These are phyloP conservation scores for Phytophthora foliorum DNA, from an alignment of 352 stramenopile species.

Conservation along the genomic window DNA sequence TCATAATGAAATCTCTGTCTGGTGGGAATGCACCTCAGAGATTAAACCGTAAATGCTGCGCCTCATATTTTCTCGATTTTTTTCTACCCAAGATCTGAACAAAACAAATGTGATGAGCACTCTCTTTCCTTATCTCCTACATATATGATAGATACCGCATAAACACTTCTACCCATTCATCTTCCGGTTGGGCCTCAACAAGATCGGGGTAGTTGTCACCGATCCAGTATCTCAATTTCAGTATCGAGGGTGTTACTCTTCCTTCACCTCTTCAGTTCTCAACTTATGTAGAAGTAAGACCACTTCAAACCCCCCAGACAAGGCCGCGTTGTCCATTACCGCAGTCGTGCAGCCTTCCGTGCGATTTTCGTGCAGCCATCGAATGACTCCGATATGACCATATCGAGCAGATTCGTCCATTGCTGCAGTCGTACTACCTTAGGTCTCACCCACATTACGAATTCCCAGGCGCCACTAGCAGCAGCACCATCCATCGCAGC, in stretches of 20 bases:
- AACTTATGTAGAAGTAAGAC: not conserved
- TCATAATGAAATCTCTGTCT: slow-evolving; percentile 33
- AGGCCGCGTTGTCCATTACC: slow-evolving; percentile 1
- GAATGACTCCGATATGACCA: slow-evolving; percentile 3
- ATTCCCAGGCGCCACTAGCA: slow-evolving; percentile 3
- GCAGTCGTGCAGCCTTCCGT: slow-evolving; percentile 12
- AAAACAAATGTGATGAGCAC: too few relatives aligned
- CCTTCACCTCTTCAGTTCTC: not conserved
- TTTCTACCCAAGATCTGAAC: too few relatives aligned
- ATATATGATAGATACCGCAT: too few relatives aligned
- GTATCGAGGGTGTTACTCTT: not conserved
- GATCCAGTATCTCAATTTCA: not conserved
- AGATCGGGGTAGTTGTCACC: not conserved
- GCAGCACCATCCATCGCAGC: slow-evolving; percentile 2
- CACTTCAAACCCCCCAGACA: slow-evolving; percentile 5
- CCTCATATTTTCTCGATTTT: too few relatives aligned
- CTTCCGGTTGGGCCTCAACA: not conserved
- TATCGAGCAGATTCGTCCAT: slow-evolving; percentile 3
- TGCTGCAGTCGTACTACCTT: not conserved
- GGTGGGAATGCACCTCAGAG: slow-evolving; percentile 34
- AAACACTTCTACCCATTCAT: not conserved
- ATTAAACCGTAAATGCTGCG: not conserved
- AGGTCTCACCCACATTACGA: slow-evolving; percentile 5
- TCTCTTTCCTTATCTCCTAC: too few relatives aligned
- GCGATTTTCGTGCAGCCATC: slow-evolving; percentile 11